Evolutionary conservation across 192 early-diverging fungal species (phyloP), one percentile per base, ranked within the genome.

Genomic region (Entomortierella parvispora): DNA sequence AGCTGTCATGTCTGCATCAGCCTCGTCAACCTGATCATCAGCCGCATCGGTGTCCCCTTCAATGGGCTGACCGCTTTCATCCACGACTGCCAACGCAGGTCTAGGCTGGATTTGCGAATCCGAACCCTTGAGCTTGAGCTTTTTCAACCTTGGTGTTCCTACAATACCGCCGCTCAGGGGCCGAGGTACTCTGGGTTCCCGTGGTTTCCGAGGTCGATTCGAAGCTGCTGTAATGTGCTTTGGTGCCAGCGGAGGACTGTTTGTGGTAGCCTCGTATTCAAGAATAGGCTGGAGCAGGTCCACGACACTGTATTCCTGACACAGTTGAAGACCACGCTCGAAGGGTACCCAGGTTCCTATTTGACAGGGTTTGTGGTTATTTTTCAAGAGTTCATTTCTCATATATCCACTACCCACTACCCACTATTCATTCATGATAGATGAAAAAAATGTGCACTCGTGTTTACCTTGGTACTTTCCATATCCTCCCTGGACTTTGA

Each of bases 401-500:
- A 47, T 62, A 43, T 15, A 46, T 11, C 11, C 42, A 23, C 23
- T 15, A 20, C 48, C 28, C 51, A n/a, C 44, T 43, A 33, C 40
- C 26, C 17, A 20, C 34, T 61, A 81, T 37, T 67, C 88, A 32
- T 17, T 2, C 20, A 45, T 43, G 22, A 46, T 17, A 31, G 4
- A 4, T 46, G 18, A 4, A 9, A n/a, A 18, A 15, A 42, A 28
- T 28, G 28, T 20, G 20, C 23, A 50, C 18, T 31, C 82, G 83
- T 86, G 18, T 83, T 90, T 93, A 71, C 97, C 97, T 85, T 97
- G 97, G 80, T 98, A 99, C 85, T 96, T 97, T 68, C 97, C 97
- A 78, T 98, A 98, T 11, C 98, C 98, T 17, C 98, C 98, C 76
- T 98, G 97, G 9, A 99, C 93, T 77, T 98, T 97, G 56, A 98